Evolutionary conservation across 129 eudicot species (phyloP).

Genomic region (Dittrichia graveolens): DNA sequence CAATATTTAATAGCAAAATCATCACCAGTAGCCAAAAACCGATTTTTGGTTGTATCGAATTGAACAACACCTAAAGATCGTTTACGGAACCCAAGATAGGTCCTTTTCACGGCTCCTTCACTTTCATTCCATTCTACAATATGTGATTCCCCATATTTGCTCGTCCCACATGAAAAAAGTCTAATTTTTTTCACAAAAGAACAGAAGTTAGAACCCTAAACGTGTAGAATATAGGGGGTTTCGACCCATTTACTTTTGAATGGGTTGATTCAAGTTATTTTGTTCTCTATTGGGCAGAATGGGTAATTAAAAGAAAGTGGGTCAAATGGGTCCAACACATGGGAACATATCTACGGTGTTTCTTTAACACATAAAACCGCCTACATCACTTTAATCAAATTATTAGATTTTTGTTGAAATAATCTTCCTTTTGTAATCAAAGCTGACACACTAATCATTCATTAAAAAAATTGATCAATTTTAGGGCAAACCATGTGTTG

Average conservation of each 20-base stretch:
- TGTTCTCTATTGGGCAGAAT: background rate
- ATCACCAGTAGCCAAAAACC: slow-evolving; percentile 86
- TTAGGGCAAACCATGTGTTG: background rate
- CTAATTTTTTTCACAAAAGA: slow-evolving; percentile 33
- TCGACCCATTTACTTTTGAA: background rate
- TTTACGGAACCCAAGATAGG: slow-evolving; percentile 75
- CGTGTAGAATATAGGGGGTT: background rate
- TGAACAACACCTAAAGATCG: slow-evolving; percentile 80
- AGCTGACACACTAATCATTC: slow-evolving; percentile 29
- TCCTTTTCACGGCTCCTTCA: slow-evolving; percentile 87
- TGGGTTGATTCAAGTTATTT: background rate
- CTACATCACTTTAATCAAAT: background rate
- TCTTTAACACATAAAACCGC: background rate
- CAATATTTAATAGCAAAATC: slow-evolving; percentile 76
- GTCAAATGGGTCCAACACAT: background rate
- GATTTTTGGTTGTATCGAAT: slow-evolving; percentile 85
- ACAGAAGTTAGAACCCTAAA: background rate
- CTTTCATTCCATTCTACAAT: slow-evolving; percentile 95
- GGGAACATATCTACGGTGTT: background rate
- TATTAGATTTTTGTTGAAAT: background rate
- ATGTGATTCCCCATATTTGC: slow-evolving; percentile 84
- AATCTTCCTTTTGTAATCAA: background rate
- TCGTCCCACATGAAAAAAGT: slow-evolving; percentile 91
- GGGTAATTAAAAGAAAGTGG: too few species aligned
- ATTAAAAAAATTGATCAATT: background rate